Conservation (phyloP, 2,329 filamentous ascomycete species). For the Verticillium nonalfalfae region DNA sequence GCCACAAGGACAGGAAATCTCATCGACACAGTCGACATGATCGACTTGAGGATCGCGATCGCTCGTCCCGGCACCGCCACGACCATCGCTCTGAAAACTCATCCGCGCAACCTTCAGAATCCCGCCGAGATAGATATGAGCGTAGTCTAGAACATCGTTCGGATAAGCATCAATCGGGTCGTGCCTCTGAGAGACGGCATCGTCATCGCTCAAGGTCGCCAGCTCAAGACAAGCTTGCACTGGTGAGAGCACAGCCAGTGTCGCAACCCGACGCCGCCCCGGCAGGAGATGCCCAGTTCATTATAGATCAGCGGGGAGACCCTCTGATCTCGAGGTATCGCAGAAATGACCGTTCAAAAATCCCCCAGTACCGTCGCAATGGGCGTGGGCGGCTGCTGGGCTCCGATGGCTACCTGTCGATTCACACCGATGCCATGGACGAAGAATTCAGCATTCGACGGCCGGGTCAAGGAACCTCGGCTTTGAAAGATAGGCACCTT, state of each 20-base stretch:
- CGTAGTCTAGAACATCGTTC: background rate
- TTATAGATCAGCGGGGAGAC: conserved; percentile 72
- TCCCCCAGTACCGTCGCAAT: conserved; percentile 64
- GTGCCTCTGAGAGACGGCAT: background rate
- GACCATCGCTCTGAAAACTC: conserved; percentile 4
- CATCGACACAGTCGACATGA: background rate
- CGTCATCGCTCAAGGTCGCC: background rate
- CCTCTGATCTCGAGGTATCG: conserved; percentile 69
- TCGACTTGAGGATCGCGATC: background rate
- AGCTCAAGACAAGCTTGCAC: background rate
- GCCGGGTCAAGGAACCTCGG: conserved; percentile 32
- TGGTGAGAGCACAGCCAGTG: background rate
- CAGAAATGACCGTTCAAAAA: conserved; percentile 60
- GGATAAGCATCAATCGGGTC: background rate
- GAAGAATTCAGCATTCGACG: conserved; percentile 47
- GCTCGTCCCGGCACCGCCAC: conserved; percentile 7
- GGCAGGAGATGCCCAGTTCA: conserved; percentile 36
- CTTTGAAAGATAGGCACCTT: conserved; percentile 40
- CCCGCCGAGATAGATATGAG: background rate
- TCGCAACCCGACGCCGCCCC: conserved; percentile 17
- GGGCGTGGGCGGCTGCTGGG: conserved; percentile 70
- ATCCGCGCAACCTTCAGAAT: conserved; percentile 3
- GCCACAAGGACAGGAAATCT: background rate
- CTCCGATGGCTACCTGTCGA: conserved; percentile 48
- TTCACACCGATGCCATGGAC: conserved; percentile 58